Evolutionary conservation across 805 yeast species (phyloP).

Genomic region (Cyberlindnera misumaiensis): DNA sequence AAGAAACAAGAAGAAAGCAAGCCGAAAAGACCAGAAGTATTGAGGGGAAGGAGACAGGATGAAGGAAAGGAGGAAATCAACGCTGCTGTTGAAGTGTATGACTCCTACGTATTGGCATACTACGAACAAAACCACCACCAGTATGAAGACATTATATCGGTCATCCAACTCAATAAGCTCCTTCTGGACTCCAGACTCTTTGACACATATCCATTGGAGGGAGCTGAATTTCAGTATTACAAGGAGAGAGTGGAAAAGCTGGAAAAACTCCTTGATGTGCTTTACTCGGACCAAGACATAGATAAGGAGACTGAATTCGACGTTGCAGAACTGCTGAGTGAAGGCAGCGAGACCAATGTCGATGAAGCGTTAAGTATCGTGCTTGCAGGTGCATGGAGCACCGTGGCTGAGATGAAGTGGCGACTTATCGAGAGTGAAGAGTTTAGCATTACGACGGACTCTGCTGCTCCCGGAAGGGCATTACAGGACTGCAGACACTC

Average conservation of each 20-base stretch:
- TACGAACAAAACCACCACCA: conserved; percentile 28
- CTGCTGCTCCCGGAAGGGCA: not conserved
- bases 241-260: conserved; percentile 4
- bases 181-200: conserved; percentile 7
- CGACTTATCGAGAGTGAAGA: conserved; percentile 7
- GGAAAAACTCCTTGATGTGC: conserved; percentile 7
- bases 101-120: conserved; percentile 33
- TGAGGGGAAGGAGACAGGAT: too few species aligned
- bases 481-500: conserved; percentile 12
- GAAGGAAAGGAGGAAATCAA: conserved; percentile 15
- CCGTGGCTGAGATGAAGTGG: conserved; percentile 10
- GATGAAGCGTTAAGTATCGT: conserved; percentile 2
- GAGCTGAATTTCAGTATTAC: conserved; percentile 11
- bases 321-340: conserved; percentile 1
- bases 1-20: conserved; percentile 3
- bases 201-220: not conserved
- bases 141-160: conserved; percentile 32
- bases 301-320: conserved; percentile 3
- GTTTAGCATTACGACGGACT: conserved; percentile 5
- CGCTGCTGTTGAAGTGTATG: conserved; percentile 33
- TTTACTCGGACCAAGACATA: conserved; percentile 9
- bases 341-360: not conserved
- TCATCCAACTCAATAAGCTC: conserved; percentile 10
- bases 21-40: too few species aligned
- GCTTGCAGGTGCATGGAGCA: conserved; percentile 12